Evolutionary conservation across 768 basidiomycete genomes (phyloP), one percentile per base, ranked within the genome.

Genomic region (Suillus plorans): DNA sequence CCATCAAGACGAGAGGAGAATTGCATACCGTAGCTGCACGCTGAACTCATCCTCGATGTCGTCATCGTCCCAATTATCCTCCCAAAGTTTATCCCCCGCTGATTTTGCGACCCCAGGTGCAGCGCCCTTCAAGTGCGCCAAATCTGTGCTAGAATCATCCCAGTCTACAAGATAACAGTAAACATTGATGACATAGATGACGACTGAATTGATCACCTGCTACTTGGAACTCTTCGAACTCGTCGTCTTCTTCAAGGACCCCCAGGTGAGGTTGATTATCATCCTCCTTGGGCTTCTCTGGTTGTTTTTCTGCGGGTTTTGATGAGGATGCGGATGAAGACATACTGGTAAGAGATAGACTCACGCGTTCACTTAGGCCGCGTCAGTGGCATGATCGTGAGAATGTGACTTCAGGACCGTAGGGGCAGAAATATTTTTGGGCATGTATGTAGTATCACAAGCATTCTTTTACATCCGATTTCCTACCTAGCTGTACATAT

Each of bases 11-110:
- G 52, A 5, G 52, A 28, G 20, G 50, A 6, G 34, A 4, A 61
- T 12, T 10, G n/a, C 91, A 70, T 74, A 96, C 97, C 97, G 87
- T 69, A 99, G 80, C 78, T 97, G 95, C 61, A 92, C 89, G 71
- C 94, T 95, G 74, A 99, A 99, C 69, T 97, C 95, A 70, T 98
- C 96, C 75, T 97, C 97, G 66, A 97, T 89, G 78, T 99, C 97
- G 79, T 99, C 97, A 71, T 99, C 97, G 72, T 99, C 97, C 97
- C 97, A 99, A 75, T 98, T 98, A 70, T 99, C 97, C 81, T 99
- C 97, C 97, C 97, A 99, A 13, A 99, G 81, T 72, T 95, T 93
- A 77, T 97, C 89, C 20, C 92, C 91, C 49, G 89, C 89, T 41
- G 90, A 90, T 70, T 88, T 89, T 4, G 89, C 92, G 14, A 83